These are phyloP conservation scores for Alternaria infectoria DNA, from an alignment of 2,329 filamentous ascomycete species.

Conservation along the genomic window DNA sequence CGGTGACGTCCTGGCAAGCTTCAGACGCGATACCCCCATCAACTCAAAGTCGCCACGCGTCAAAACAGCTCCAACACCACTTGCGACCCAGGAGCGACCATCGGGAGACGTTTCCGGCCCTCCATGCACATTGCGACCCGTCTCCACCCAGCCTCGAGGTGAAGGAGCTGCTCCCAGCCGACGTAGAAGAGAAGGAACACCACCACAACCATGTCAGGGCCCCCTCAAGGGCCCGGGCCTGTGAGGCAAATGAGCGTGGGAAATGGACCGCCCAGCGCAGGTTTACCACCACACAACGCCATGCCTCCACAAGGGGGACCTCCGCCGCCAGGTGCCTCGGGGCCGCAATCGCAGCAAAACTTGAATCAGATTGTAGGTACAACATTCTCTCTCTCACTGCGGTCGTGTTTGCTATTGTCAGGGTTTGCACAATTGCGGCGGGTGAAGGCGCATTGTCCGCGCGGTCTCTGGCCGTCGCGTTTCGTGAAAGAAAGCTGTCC, in stretches of 20 bases:
- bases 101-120: neutral
- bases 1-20: constrained; percentile 5
- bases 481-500: constrained; percentile 1
- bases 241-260: constrained; percentile 50
- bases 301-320: constrained; percentile 56
- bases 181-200: constrained; percentile 28
- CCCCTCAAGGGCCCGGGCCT: constrained; percentile 44
- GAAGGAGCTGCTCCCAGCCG: constrained; percentile 22
- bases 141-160: constrained; percentile 23
- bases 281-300: constrained; percentile 49
- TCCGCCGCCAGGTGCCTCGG: constrained; percentile 55
- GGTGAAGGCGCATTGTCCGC: neutral
- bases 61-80: neutral
- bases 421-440: neutral
- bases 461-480: neutral
- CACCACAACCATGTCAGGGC: constrained; percentile 42
- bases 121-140: constrained; percentile 26
- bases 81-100: neutral
- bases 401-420: neutral
- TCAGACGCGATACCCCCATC: constrained; percentile 5
- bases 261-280: constrained; percentile 50
- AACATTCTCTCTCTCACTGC: neutral
- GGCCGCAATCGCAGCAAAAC: constrained; percentile 80
- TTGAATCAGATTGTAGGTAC: constrained; percentile 90
- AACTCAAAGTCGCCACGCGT: constrained; percentile 1